phyloP scores from a whole-genome alignment of 1,139 yeast genomes.

The Scheffersomyces cryptocercus region DNA sequence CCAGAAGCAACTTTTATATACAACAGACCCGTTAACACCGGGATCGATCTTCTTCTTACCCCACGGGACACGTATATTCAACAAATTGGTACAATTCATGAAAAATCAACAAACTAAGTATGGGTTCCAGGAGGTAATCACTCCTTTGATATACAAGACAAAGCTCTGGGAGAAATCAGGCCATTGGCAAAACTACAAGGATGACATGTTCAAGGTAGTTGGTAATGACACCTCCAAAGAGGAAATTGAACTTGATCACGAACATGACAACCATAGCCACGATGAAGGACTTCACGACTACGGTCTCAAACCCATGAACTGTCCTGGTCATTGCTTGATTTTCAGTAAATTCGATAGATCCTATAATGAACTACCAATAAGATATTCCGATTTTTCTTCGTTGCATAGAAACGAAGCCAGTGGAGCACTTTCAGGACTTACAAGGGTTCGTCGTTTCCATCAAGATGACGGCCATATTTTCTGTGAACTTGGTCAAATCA shows the following conservation, averaged over 20 bases:
- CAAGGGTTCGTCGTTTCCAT: slow-evolving; percentile 94
- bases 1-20: slow-evolving; percentile 68
- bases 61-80: slow-evolving; percentile 85
- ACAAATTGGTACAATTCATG: slow-evolving; percentile 78
- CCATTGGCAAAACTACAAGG: slow-evolving; percentile 94
- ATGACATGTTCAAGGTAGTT: slow-evolving; percentile 86
- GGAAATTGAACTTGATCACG: slow-evolving; percentile 14
- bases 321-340: slow-evolving; percentile 96
- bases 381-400: slow-evolving; percentile 91
- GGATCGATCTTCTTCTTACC: slow-evolving; percentile 90
- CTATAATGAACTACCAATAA: slow-evolving; percentile 83
- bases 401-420: slow-evolving; percentile 93
- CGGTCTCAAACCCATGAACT: slow-evolving; percentile 96
- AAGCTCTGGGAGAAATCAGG: slow-evolving; percentile 90
- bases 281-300: slow-evolving; percentile 47
- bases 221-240: slow-evolving; percentile 45
- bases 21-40: slow-evolving; percentile 78
- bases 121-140: slow-evolving; percentile 90
- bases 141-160: slow-evolving; percentile 87
- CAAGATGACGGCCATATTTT: slow-evolving; percentile 99
- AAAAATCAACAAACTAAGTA: slow-evolving; percentile 76
- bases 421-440: slow-evolving; percentile 92
- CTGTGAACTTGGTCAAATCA: slow-evolving; percentile 81
- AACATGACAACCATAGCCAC: slow-evolving; percentile 16
- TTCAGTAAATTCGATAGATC: slow-evolving; percentile 83